Evolutionary conservation across 805 yeast genomes (phyloP).

Genomic region (Metschnikowia arizonensis): DNA sequence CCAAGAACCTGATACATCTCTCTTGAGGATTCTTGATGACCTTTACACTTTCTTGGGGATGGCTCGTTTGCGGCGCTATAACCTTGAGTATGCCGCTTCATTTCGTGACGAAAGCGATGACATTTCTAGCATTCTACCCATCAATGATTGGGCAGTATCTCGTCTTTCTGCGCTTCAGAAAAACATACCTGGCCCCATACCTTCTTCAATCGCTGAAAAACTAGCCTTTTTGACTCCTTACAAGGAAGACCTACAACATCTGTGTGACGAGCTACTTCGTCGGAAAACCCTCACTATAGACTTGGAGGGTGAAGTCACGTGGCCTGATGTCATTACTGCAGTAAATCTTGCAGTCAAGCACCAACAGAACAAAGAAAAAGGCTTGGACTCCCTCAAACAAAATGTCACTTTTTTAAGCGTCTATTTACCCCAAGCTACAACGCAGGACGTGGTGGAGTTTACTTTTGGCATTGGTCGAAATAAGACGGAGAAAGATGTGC

Average conservation of each 20-base stretch:
- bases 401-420: slow-evolving; percentile 47
- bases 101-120: slow-evolving; percentile 43
- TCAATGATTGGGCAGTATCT: slow-evolving; percentile 16
- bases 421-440: slow-evolving; percentile 46
- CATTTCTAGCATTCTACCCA: slow-evolving; percentile 26
- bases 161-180: not conserved
- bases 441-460: slow-evolving; percentile 44
- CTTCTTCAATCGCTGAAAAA: slow-evolving; percentile 9
- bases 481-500: not conserved
- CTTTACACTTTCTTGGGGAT: slow-evolving; percentile 49
- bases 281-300: slow-evolving; percentile 9
- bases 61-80: slow-evolving; percentile 47
- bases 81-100: slow-evolving; percentile 56
- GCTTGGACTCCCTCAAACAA: slow-evolving; percentile 34
- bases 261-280: slow-evolving; percentile 14
- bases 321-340: slow-evolving; percentile 30
- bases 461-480: slow-evolving; percentile 11
- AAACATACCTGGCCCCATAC: not conserved
- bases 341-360: slow-evolving; percentile 32
- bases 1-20: slow-evolving; percentile 60
- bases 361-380: slow-evolving; percentile 30
- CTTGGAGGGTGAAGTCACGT: slow-evolving; percentile 10
- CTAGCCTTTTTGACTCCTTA: slow-evolving; percentile 31
- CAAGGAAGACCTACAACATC: slow-evolving; percentile 27
- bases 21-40: slow-evolving; percentile 48